Percentiles rank a stretch among this genome's conserved stretches.
phyloP scores from a whole-genome alignment of 768 basidiomycete species.

The Termitomyces sp. region DNA sequence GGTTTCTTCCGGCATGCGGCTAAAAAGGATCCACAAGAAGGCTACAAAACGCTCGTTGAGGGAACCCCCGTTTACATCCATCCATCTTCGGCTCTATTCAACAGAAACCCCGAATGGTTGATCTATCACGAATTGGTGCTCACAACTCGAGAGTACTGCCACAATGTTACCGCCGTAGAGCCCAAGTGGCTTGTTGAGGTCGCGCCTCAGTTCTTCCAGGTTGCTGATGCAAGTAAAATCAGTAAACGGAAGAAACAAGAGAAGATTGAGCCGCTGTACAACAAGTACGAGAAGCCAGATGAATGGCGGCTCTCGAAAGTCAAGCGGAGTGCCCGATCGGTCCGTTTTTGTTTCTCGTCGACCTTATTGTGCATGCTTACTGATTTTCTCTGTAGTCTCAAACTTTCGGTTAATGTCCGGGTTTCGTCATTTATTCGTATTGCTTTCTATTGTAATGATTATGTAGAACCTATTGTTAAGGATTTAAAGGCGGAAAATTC shows the following conservation, averaged over 20 bases:
- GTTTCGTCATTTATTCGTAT: slow-evolving; percentile 8
- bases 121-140: slow-evolving; percentile 95
- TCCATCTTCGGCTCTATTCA: slow-evolving; percentile 94
- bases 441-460: slow-evolving; percentile 9
- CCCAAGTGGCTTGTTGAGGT: slow-evolving; percentile 99
- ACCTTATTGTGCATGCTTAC: slow-evolving; percentile 13
- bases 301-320: slow-evolving; percentile 93
- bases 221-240: slow-evolving; percentile 96
- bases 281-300: slow-evolving; percentile 93
- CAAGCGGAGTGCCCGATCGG: slow-evolving; percentile 85
- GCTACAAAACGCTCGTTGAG: slow-evolving; percentile 96
- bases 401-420: slow-evolving; percentile 66
- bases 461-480: slow-evolving; percentile 5
- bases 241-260: slow-evolving; percentile 94
- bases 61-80: slow-evolving; percentile 99
- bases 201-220: slow-evolving; percentile 98
- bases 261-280: slow-evolving; percentile 94
- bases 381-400: slow-evolving; percentile 53
- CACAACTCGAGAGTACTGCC: slow-evolving; percentile 93
- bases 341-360: slow-evolving; percentile 22
- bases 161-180: slow-evolving; percentile 92
- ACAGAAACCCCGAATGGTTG: slow-evolving; percentile 93
- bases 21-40: slow-evolving; percentile 97
- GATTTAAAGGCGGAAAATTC: background rate
- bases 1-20: slow-evolving; percentile 98